Evolutionary conservation across 1,139 yeast genomes (phyloP).

Genomic region (Chernovozyma sophiae-reginae): DNA sequence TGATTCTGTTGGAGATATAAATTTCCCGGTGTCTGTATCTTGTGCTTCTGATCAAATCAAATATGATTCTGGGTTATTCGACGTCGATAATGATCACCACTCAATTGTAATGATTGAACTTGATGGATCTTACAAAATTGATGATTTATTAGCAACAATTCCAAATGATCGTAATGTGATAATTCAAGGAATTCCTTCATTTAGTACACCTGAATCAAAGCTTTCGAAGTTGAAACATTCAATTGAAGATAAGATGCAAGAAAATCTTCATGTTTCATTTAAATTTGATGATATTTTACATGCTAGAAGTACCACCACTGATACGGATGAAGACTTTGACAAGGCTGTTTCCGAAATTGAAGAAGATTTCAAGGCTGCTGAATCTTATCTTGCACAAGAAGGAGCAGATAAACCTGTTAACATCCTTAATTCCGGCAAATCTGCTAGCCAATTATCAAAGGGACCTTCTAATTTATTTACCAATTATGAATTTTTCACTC

Average conservation of each 20-base stretch:
- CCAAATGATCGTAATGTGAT: slow-evolving; percentile 13
- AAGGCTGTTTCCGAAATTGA: slow-evolving; percentile 27
- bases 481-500: slow-evolving; percentile 40
- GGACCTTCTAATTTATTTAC: slow-evolving; percentile 27
- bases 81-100: slow-evolving; percentile 5
- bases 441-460: background rate
- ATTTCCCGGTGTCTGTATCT: slow-evolving; percentile 15
- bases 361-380: slow-evolving; percentile 31
- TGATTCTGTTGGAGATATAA: slow-evolving; percentile 18
- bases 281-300: slow-evolving; percentile 11
- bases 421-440: slow-evolving; percentile 13
- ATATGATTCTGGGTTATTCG: slow-evolving; percentile 5
- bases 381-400: slow-evolving; percentile 27
- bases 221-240: slow-evolving; percentile 19
- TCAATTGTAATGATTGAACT: slow-evolving; percentile 22
- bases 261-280: slow-evolving; percentile 18
- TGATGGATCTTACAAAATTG: slow-evolving; percentile 17
- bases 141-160: slow-evolving; percentile 14
- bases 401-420: slow-evolving; percentile 20
- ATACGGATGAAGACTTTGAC: slow-evolving; percentile 11
- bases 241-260: slow-evolving; percentile 18
- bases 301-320: slow-evolving; percentile 10
- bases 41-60: slow-evolving; percentile 12
- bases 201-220: slow-evolving; percentile 16
- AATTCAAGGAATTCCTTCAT: slow-evolving; percentile 31